A percentile compares a stretch with the other conserved stretches of the same genome.
These are phyloP conservation scores for Kalanchoe fedtschenkoi DNA, from an alignment of 164 flowering plant genomes.

Conservation along the genomic window DNA sequence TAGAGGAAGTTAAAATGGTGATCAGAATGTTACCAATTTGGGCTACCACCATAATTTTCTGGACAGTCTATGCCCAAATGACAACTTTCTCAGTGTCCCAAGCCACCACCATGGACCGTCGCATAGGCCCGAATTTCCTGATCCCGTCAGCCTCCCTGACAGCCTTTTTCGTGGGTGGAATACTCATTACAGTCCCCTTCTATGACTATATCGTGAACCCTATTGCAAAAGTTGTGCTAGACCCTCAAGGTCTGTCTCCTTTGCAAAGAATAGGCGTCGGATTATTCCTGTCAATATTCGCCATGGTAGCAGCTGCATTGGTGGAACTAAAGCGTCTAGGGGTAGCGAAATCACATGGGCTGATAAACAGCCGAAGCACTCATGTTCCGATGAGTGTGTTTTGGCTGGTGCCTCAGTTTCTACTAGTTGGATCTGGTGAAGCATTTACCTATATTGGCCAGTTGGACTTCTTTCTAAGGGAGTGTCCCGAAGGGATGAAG, in stretches of 20 bases:
- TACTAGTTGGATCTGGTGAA: slow-evolving; percentile 72
- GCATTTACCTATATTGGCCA: slow-evolving; percentile 79
- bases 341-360: slow-evolving; percentile 26
- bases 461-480: slow-evolving; percentile 66
- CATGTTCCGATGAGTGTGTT: slow-evolving; percentile 53
- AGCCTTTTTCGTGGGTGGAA: slow-evolving; percentile 71
- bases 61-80: slow-evolving; percentile 89
- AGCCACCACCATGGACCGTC: slow-evolving; percentile 77
- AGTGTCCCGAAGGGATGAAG: slow-evolving; percentile 88
- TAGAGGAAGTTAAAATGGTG: slow-evolving; percentile 60
- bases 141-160: slow-evolving; percentile 76
- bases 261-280: slow-evolving; percentile 67
- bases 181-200: slow-evolving; percentile 62
- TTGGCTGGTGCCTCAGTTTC: slow-evolving; percentile 63
- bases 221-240: slow-evolving; percentile 18
- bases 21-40: slow-evolving; percentile 66
- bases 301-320: slow-evolving; percentile 65
- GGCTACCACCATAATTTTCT: slow-evolving; percentile 81
- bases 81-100: slow-evolving; percentile 80
- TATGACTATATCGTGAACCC: slow-evolving; percentile 59
- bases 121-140: slow-evolving; percentile 43
- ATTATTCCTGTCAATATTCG: slow-evolving; percentile 42
- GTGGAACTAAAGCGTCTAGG: slow-evolving; percentile 45
- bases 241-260: slow-evolving; percentile 64
- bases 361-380: slow-evolving; percentile 21